phyloP scores from a whole-genome alignment of 768 basidiomycete species.

The Tremella mesenterica region DNA sequence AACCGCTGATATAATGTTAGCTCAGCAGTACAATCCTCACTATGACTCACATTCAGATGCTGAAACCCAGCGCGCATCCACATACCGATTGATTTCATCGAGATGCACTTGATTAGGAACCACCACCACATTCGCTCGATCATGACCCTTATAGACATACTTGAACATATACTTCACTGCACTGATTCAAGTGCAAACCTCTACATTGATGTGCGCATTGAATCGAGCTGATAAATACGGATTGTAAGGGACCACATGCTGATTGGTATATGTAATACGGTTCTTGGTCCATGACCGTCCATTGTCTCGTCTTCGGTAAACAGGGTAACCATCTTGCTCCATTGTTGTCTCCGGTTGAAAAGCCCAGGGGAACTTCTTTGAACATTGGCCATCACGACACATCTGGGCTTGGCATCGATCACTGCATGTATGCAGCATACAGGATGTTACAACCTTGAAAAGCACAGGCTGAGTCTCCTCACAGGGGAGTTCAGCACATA shows the following conservation, averaged over 20 bases:
- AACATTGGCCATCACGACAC: slow-evolving; percentile 48
- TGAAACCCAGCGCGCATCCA: too few species aligned
- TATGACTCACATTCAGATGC: too few species aligned
- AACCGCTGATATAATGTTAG: too few species aligned
- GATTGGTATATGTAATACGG: slow-evolving; percentile 42
- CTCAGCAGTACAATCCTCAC: too few species aligned
- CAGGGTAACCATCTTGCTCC: slow-evolving; percentile 48
- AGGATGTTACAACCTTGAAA: slow-evolving; percentile 46
- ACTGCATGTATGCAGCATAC: slow-evolving; percentile 53
- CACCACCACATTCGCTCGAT: too few species aligned
- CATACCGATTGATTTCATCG: too few species aligned
- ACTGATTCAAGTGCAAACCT: slow-evolving; percentile 46
- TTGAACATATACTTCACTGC: slow-evolving; percentile 51
- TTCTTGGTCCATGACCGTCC: slow-evolving; percentile 33
- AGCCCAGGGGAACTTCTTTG: slow-evolving; percentile 49
- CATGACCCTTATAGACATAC: slow-evolving; percentile 52
- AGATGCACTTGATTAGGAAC: too few species aligned
- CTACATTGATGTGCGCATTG: slow-evolving; percentile 52
- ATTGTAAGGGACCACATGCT: slow-evolving; percentile 48
- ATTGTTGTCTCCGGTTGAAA: slow-evolving; percentile 45
- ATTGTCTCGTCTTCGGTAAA: slow-evolving; percentile 45
- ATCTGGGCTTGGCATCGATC: slow-evolving; percentile 41
- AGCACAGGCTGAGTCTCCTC: slow-evolving; percentile 44
- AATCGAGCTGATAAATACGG: slow-evolving; percentile 45
- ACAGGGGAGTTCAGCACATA: not conserved